Base-by-base conservation (phyloP, 768 basidiomycete genomes). In the Russula vinacea region DNA sequence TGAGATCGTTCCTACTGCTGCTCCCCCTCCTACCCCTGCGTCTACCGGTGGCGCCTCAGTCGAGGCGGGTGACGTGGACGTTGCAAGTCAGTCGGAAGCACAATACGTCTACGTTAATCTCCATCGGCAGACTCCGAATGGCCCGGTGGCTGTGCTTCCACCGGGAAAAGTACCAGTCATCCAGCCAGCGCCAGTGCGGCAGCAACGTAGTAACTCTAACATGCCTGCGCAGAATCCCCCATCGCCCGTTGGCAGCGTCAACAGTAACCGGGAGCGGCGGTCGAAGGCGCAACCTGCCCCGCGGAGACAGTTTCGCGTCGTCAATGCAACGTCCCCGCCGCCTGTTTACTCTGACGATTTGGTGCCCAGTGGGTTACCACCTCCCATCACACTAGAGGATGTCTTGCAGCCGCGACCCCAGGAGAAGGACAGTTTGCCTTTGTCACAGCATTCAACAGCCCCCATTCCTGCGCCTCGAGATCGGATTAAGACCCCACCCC, bases 241-340 rank as follows among this genome's bases (percentile, higher is more conserved):
- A 6, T 55, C 58, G 7, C 52, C 58, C 9, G 29, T 22, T 9
- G 53, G 10, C 24, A 49, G 45, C 32, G 35, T 16, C 37, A 52
- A 32, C 3, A 26, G 49, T 13, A 54, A 39, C 11, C 53, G 32
- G 6, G 62, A 64, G 40, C 62, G 51, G n/a, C 57, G 64, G 19
- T 5, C 2, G 16, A 47, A 29, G 54, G 2, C 47, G 9, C 60
- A 52, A 32, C 60, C 66, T 3, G 59, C 66, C 2, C 60, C 62
- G 7, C 53, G 56, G 19, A 37, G 35, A 32, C 29, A 33, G 16
- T 62, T 69, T 44, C 68, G 68, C 37, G 60, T 69, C 19, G 60
- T 69, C n/a, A 69, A 69, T 37, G 44, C 24, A 11, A 56, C 59
- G 3, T 68, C 68, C 5, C 66, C 68, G 2, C 68, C 67, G 13